Conservation (phyloP, 305 asterid genomes). For the Nicotiana rustica region DNA sequence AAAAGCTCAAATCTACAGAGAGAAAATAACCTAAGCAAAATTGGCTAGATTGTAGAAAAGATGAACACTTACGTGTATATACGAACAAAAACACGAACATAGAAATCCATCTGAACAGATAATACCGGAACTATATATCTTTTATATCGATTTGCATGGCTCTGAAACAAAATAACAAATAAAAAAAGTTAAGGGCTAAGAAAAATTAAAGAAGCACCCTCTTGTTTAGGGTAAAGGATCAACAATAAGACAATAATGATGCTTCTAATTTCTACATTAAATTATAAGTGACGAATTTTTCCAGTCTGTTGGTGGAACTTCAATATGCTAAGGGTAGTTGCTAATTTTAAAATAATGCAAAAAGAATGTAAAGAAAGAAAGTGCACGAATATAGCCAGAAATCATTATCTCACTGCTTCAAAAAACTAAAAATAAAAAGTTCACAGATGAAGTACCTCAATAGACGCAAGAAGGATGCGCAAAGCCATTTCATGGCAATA, state of each 20-base stretch:
- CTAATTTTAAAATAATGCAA: constrained; percentile 14
- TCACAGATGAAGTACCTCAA: constrained; percentile 65
- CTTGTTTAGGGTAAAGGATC: neutral
- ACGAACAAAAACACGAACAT: constrained; percentile 96
- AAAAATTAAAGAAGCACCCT: neutral
- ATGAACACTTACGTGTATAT: constrained; percentile 76
- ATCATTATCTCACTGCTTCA: neutral
- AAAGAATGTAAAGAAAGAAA: constrained; percentile 6
- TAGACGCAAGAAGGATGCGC: constrained; percentile 92
- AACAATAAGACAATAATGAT: neutral
- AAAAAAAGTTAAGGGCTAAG: neutral
- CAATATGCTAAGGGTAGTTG: constrained; percentile 21
- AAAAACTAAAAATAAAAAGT: constrained; percentile 21
- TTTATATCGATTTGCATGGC: constrained; percentile 98
- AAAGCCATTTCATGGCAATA: constrained; percentile 98
- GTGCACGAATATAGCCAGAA: neutral
- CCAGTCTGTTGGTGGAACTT: neutral
- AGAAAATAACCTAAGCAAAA: constrained; percentile 18
- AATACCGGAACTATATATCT: constrained; percentile 91
- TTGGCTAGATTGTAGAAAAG: constrained; percentile 29
- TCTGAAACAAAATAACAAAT: constrained; percentile 53
- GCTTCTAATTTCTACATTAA: neutral
- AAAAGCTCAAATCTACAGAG: constrained; percentile 37
- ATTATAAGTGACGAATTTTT: neutral
- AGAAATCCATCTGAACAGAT: constrained; percentile 97